phyloP scores from a whole-genome alignment of 2,329 filamentous ascomycete species.

The Claviceps sp. region DNA sequence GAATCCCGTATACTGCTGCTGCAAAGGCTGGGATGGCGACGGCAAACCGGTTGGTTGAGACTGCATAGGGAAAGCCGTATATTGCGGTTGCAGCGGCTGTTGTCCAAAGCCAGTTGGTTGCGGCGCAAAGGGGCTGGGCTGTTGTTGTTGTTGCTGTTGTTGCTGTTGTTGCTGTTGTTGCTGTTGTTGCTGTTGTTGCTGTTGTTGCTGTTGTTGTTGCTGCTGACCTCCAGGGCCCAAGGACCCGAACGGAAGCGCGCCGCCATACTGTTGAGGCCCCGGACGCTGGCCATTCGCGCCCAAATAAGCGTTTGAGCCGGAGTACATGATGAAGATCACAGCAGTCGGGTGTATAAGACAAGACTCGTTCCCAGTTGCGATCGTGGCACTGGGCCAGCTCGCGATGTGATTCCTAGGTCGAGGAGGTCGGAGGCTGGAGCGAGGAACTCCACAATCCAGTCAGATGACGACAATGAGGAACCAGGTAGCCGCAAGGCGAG shows the following conservation, averaged over 20 bases:
- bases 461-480: not conserved
- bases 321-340: slow-evolving; percentile 54
- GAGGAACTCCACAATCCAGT: slow-evolving; percentile 2
- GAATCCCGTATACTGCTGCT: slow-evolving; percentile 58
- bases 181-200: slow-evolving; percentile 29
- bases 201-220: slow-evolving; percentile 36
- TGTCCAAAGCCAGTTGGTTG: slow-evolving; percentile 46
- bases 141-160: slow-evolving; percentile 35
- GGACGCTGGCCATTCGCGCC: slow-evolving; percentile 66
- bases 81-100: slow-evolving; percentile 41
- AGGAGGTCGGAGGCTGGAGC: slow-evolving; percentile 1
- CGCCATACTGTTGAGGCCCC: slow-evolving; percentile 38
- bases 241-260: slow-evolving; percentile 27
- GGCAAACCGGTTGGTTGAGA: slow-evolving; percentile 33
- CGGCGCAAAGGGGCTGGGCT: slow-evolving; percentile 40
- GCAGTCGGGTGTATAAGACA: not conserved
- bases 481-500: slow-evolving; percentile 2
- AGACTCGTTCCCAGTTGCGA: not conserved
- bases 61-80: slow-evolving; percentile 46
- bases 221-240: slow-evolving; percentile 30
- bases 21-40: slow-evolving; percentile 43
- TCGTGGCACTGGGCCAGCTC: not conserved
- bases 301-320: slow-evolving; percentile 73
- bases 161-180: slow-evolving; percentile 38
- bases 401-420: not conserved